Evolutionary conservation across 1,284 basidiomycete species (phyloP), one percentile per base, ranked within the genome.

Genomic region (Naganishia sp.): DNA sequence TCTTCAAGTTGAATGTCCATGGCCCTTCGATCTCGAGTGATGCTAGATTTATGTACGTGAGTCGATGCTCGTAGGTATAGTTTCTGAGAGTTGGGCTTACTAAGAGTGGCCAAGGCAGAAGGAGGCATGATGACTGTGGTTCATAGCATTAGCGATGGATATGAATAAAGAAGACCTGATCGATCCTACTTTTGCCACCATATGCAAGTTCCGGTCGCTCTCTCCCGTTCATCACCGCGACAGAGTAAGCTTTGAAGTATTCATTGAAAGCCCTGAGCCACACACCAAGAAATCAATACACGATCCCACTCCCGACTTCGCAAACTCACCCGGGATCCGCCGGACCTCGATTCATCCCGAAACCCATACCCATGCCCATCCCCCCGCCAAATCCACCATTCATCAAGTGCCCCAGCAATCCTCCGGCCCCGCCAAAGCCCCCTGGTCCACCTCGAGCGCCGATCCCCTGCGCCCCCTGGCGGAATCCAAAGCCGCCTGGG

Each of bases 1-100:
- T 97, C 63, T 90, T 88, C 55, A 99, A 84, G 73, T 96, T 88
- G 80, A 99, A 99, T 81, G 90, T 92, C 93, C 94, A 98, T 0
- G 96, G 96, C 0, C 86, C 86, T 70, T 93, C 90, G 60, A 99
- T 85, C 76, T 99, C 95, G 63, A 98, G 85, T 52, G 86, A 85
- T 0, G 94, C 84, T 84, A 71, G 43, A 33, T 7, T 9, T 6
- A 6, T 46, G 13, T 6, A 36, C 15, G 54, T 57, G 23, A 67
- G 36, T 39, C 36, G 4, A 28, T 39, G 36, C 36, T 39, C 36
- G 13, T 3, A 7, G 4, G 36, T 13, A 13, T 39, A 39, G 10
- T 9, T 39, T 43, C 16, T 31, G 54, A 23, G 23, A 55, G 7
- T 10, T n/a, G 6, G 16, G 79, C 84, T 72, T 64, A 84, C 84